Conservation (phyloP, 306 rosid species). For the Parietaria judaica region DNA sequence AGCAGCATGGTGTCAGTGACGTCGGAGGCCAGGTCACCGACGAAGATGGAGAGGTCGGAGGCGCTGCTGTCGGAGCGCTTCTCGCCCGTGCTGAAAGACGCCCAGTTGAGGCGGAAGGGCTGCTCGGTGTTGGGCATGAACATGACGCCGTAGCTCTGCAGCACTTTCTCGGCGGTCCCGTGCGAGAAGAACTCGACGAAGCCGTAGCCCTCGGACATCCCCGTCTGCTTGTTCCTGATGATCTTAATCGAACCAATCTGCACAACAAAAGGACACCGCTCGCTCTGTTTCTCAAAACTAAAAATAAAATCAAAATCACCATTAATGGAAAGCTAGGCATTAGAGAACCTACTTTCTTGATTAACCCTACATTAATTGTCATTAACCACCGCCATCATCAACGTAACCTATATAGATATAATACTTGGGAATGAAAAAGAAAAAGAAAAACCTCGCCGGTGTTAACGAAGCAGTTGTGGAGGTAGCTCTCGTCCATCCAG, state of each 20-base stretch:
- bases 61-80: constrained; percentile 80
- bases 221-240: constrained; percentile 85
- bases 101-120: constrained; percentile 93
- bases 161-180: constrained; percentile 71
- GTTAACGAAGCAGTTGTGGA: constrained; percentile 74
- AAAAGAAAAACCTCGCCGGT: constrained; percentile 36
- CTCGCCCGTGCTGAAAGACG: constrained; percentile 80
- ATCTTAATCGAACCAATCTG: constrained; percentile 79
- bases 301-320: neutral
- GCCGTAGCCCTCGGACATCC: constrained; percentile 87
- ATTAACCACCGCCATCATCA: too few species aligned
- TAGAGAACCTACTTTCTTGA: too few species aligned
- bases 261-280: constrained; percentile 9
- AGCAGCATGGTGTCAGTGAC: constrained; percentile 75
- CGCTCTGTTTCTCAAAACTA: neutral
- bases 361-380: too few species aligned
- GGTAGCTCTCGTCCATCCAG: constrained; percentile 94
- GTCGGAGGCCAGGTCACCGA: constrained; percentile 94
- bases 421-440: too few species aligned
- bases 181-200: constrained; percentile 80
- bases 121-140: constrained; percentile 84
- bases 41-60: constrained; percentile 89
- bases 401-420: too few species aligned
- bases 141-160: constrained; percentile 56
- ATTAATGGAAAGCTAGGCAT: neutral